These are phyloP conservation scores for Usnea hakonensis DNA, from an alignment of 495 filamentous ascomycete species.

Conservation along the genomic window DNA sequence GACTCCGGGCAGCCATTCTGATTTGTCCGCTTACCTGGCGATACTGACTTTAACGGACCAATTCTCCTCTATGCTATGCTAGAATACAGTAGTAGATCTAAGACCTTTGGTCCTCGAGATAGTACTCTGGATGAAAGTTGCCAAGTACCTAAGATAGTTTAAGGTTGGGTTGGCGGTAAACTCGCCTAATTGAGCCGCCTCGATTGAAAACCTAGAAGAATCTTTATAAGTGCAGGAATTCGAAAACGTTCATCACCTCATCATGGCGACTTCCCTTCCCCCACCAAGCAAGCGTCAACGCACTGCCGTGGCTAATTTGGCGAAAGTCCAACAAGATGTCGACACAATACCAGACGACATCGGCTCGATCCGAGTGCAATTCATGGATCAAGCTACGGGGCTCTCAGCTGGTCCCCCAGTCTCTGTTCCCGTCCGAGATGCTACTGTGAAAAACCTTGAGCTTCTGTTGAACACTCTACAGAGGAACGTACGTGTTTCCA, in stretches of 20 bases:
- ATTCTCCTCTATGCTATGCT: too few relatives aligned
- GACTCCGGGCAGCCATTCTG: constrained; percentile 21
- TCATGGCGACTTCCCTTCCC: constrained; percentile 82
- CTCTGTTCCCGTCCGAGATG: constrained; percentile 75
- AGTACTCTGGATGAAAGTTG: too few relatives aligned
- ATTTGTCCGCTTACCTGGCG: not conserved
- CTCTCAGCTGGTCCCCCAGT: constrained; percentile 59
- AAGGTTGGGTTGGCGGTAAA: not conserved
- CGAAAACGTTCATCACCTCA: not conserved
- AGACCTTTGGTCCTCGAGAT: too few relatives aligned
- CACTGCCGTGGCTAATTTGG: constrained; percentile 63
- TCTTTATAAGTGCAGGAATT: not conserved
- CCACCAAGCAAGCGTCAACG: constrained; percentile 89
- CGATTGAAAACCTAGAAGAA: too few relatives aligned
- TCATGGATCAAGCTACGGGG: constrained; percentile 76
- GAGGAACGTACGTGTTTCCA: constrained; percentile 55
- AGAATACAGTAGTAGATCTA: too few relatives aligned
- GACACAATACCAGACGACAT: constrained; percentile 60
- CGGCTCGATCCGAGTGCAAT: constrained; percentile 76
- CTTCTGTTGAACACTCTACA: constrained; percentile 83
- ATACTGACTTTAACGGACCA: too few relatives aligned
- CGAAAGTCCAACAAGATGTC: constrained; percentile 69
- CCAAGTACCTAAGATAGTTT: too few relatives aligned
- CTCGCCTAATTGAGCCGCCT: not conserved
- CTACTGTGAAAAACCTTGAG: constrained; percentile 82